Percentiles rank a stretch among this genome's conserved stretches.
phyloP scores from a whole-genome alignment of 2,329 filamentous ascomycete genomes.

The Epichloe festucae region DNA sequence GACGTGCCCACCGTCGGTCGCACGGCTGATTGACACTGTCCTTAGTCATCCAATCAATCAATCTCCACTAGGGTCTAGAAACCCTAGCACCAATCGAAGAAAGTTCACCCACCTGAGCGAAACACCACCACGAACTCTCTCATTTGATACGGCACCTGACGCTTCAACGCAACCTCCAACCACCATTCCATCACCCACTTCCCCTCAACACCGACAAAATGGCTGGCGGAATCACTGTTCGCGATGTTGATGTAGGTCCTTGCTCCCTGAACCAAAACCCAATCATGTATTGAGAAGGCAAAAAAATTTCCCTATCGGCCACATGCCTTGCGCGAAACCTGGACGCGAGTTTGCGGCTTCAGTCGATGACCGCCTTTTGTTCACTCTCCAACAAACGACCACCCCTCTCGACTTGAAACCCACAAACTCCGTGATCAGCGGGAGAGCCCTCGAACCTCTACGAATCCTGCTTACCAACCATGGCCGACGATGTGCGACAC shows the following conservation, averaged over 20 bases:
- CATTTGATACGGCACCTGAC: constrained; percentile 13
- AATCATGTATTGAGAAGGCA: not conserved
- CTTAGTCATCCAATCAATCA: constrained; percentile 12
- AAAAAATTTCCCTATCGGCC: too few relatives aligned
- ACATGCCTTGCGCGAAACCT: not conserved
- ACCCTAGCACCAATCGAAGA: constrained; percentile 17
- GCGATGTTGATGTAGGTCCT: constrained; percentile 69
- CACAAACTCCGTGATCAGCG: not conserved
- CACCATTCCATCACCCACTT: constrained; percentile 10
- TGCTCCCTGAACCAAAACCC: constrained; percentile 20
- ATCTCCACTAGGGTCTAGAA: constrained; percentile 18
- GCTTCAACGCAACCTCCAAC: constrained; percentile 18
- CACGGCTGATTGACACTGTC: not conserved
- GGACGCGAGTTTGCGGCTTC: not conserved
- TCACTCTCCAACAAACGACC: not conserved
- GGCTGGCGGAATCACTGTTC: constrained; percentile 67
- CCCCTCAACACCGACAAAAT: constrained; percentile 51
- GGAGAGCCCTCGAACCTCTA: not conserved
- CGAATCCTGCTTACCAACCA: not conserved
- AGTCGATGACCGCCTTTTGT: not conserved
- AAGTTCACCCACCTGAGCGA: constrained; percentile 12
- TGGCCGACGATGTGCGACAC: not conserved
- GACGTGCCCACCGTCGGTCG: not conserved
- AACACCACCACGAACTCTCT: not conserved
- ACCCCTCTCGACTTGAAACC: constrained; percentile 3